phyloP scores from a whole-genome alignment of 257 asterid genomes.

The Plectranthus barbatus region DNA sequence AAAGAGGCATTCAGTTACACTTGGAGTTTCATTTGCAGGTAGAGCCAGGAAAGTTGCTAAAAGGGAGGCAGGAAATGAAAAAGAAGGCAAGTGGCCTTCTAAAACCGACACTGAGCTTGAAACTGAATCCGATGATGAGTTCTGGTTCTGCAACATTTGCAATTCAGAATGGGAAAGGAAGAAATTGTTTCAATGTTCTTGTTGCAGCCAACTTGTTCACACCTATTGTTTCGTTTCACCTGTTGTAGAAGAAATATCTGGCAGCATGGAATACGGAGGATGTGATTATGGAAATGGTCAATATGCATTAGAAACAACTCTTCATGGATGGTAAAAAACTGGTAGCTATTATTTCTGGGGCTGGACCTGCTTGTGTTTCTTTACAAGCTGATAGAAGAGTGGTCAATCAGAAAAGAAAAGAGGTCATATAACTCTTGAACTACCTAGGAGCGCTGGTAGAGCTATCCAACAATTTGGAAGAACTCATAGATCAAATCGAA shows the following conservation, averaged over 20 bases:
- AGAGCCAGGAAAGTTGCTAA: constrained; percentile 81
- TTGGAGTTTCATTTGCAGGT: constrained; percentile 73
- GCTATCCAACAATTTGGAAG: constrained; percentile 99
- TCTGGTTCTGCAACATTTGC: constrained; percentile 87
- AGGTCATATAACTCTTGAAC: constrained; percentile 91
- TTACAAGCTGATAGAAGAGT: constrained; percentile 98
- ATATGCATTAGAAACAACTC: constrained; percentile 91
- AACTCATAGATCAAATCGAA: constrained; percentile 98
- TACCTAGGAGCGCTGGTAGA: constrained; percentile 98
- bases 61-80: constrained; percentile 63
- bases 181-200: constrained; percentile 87
- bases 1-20: constrained; percentile 79
- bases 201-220: constrained; percentile 79
- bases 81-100: constrained; percentile 83
- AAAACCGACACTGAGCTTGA: constrained; percentile 63
- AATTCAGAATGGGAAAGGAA: constrained; percentile 87
- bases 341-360: constrained; percentile 94
- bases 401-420: constrained; percentile 93
- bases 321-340: constrained; percentile 93
- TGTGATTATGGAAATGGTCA: constrained; percentile 96
- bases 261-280: constrained; percentile 89
- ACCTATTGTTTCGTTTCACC: constrained; percentile 86
- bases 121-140: constrained; percentile 88
- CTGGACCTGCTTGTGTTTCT: constrained; percentile 99
- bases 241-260: constrained; percentile 46